phyloP scores from a whole-genome alignment of 2,329 filamentous ascomycete genomes.

The Aureobasidium namibiae region DNA sequence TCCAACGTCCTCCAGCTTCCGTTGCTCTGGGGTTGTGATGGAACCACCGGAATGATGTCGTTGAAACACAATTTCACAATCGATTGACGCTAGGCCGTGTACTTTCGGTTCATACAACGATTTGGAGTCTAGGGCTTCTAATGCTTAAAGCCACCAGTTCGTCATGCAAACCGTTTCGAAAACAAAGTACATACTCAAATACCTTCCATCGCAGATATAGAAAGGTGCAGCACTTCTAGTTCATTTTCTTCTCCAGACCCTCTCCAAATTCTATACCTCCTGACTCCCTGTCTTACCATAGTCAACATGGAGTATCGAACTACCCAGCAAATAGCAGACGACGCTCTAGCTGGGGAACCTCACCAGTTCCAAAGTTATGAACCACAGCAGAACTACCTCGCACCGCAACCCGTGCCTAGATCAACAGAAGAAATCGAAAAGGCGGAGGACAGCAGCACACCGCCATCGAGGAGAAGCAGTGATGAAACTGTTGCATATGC shows the following conservation, averaged over 20 bases:
- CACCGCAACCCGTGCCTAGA: neutral
- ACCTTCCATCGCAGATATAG: neutral
- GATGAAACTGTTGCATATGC: neutral
- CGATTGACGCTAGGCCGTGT: neutral
- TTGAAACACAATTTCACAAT: neutral
- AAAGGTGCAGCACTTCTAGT: neutral
- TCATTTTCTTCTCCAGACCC: neutral
- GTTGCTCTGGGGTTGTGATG: neutral
- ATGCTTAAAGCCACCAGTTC: neutral
- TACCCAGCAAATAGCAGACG: neutral
- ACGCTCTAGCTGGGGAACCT: neutral
- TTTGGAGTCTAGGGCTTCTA: neutral
- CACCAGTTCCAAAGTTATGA: neutral
- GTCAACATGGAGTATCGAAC: constrained; percentile 3
- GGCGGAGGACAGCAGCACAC: neutral
- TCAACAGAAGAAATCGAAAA: neutral
- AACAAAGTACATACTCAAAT: neutral
- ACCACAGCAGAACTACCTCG: neutral
- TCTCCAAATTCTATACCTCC: neutral
- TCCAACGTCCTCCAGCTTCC: neutral
- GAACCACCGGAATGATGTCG: constrained; percentile 3
- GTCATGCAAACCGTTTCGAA: neutral
- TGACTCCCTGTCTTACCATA: neutral
- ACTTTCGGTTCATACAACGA: neutral
- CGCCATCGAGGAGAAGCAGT: neutral